Evolutionary conservation across 1,284 basidiomycete species (phyloP).

Genomic region (Coriolopsis trogii): DNA sequence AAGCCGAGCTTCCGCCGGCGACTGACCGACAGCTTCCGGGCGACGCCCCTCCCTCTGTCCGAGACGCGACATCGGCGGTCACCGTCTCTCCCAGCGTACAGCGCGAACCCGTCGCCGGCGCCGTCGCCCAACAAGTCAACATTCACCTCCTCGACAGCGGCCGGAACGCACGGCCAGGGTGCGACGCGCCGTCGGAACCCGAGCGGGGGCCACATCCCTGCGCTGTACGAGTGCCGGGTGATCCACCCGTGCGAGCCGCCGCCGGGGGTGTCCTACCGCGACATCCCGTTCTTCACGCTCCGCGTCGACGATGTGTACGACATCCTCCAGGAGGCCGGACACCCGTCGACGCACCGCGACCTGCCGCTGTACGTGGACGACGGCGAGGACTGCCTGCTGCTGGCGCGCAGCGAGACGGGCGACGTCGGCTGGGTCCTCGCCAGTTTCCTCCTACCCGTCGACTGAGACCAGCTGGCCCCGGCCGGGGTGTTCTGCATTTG

Average conservation of each 20-base stretch:
- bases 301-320: slow-evolving; percentile 61
- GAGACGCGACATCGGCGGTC: slow-evolving; percentile 33
- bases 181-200: slow-evolving; percentile 42
- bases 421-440: slow-evolving; percentile 79
- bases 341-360: slow-evolving; percentile 68
- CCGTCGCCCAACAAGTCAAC: slow-evolving; percentile 25
- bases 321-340: slow-evolving; percentile 74
- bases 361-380: slow-evolving; percentile 78
- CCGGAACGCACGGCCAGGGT: slow-evolving; percentile 39
- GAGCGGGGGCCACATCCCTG: slow-evolving; percentile 30
- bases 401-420: slow-evolving; percentile 53
- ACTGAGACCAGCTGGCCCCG: slow-evolving; percentile 21
- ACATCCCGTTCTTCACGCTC: slow-evolving; percentile 73
- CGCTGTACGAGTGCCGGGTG: slow-evolving; percentile 65
- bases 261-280: slow-evolving; percentile 62
- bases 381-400: slow-evolving; percentile 76
- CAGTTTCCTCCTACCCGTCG: slow-evolving; percentile 72
- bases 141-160: slow-evolving; percentile 25
- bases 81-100: slow-evolving; percentile 29
- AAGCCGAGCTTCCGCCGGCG: slow-evolving; percentile 50
- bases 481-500: neutral
- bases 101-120: slow-evolving; percentile 13
- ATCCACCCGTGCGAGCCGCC: slow-evolving; percentile 71
- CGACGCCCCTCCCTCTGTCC: slow-evolving; percentile 14
- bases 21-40: slow-evolving; percentile 48